phyloP scores from a whole-genome alignment of 768 basidiomycete species.

The Leccinum arenicola region DNA sequence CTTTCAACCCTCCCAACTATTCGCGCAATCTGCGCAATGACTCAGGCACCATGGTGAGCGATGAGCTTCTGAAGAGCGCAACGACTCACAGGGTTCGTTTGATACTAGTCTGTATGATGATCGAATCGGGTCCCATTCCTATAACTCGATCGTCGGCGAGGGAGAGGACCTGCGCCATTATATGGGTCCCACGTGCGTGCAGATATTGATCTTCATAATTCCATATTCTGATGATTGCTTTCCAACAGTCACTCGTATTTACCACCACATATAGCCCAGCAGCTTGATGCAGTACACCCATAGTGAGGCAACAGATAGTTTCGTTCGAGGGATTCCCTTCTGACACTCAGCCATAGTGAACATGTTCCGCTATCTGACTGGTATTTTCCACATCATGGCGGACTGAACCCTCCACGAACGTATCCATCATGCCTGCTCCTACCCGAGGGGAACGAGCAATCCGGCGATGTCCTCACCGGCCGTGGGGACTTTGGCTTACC shows the following conservation, averaged over 20 bases:
- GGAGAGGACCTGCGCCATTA: background rate
- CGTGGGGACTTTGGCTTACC: background rate
- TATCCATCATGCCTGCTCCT: background rate
- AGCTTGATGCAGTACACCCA: background rate
- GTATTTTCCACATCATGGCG: conserved; percentile 1
- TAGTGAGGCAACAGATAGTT: conserved; percentile 9
- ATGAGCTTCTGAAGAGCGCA: background rate
- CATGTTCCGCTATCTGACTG: background rate
- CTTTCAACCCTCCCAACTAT: background rate
- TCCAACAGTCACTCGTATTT: conserved; percentile 4
- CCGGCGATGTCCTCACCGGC: background rate
- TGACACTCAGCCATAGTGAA: conserved; percentile 9
- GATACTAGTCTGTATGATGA: conserved; percentile 9
- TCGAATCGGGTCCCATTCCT: background rate
- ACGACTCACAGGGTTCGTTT: background rate
- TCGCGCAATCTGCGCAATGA: conserved; percentile 10
- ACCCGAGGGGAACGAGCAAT: background rate
- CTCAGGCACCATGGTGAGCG: conserved; percentile 8
- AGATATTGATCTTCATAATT: background rate
- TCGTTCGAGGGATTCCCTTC: background rate
- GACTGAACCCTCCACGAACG: background rate
- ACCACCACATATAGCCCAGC: background rate
- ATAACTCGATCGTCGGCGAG: background rate
- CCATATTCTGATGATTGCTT: conserved; percentile 5
- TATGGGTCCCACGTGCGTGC: conserved; percentile 10